Conservation (phyloP, 139 green algal genomes). For the Ettlia oleoabundans region DNA sequence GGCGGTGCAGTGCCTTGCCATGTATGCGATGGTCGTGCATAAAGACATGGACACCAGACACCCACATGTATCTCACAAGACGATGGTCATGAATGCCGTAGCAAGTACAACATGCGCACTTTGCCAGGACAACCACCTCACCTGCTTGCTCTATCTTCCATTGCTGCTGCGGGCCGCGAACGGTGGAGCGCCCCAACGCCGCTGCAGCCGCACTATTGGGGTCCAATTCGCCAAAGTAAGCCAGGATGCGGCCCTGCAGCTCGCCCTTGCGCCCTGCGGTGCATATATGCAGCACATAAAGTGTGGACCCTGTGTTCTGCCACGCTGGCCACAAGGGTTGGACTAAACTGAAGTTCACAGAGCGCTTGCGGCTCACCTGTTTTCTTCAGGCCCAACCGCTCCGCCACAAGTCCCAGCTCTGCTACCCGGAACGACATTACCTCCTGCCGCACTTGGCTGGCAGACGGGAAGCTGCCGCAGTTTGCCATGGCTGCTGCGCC, state of each 20-base stretch:
- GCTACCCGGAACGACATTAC: slow-evolving; percentile 47
- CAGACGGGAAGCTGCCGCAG: neutral
- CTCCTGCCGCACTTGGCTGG: neutral
- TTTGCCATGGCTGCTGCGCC: neutral
- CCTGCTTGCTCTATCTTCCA: slow-evolving; percentile 32
- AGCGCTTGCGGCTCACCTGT: slow-evolving; percentile 53
- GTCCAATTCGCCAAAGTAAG: slow-evolving; percentile 43
- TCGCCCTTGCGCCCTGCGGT: slow-evolving; percentile 15
- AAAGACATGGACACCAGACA: no score
- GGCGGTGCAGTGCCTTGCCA: no score
- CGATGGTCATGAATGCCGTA: no score
- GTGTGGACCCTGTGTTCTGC: no score
- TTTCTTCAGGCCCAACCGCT: slow-evolving; percentile 61
- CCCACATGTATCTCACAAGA: no score
- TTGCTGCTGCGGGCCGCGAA: slow-evolving; percentile 3
- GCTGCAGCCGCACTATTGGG: neutral
- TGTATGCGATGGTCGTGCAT: no score
- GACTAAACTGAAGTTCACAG: no score
- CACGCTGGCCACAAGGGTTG: no score
- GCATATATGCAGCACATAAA: neutral
- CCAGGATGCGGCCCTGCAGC: slow-evolving; percentile 48
- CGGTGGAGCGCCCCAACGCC: neutral
- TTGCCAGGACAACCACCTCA: no score
- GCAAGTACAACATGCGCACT: no score
- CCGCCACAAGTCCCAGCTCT: slow-evolving; percentile 62